Evolutionary conservation across 768 basidiomycete species (phyloP).

Genomic region (Boletus tylopilopsis): DNA sequence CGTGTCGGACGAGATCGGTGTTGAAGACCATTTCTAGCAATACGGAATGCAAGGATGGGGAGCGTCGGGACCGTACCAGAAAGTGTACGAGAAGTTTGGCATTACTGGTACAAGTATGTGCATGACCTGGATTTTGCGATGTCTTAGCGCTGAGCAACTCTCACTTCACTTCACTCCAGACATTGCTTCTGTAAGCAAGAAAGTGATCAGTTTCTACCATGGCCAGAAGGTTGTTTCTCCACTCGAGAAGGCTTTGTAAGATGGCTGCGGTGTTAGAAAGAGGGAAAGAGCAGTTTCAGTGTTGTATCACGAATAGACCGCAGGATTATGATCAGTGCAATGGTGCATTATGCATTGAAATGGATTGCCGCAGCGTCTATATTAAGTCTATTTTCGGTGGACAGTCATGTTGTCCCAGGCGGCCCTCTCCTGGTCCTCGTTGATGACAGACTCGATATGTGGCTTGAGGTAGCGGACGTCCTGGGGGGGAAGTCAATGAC

Average conservation of each 20-base stretch:
- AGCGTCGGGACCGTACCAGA: slow-evolving; percentile 83
- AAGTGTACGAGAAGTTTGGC: slow-evolving; percentile 90
- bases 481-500: slow-evolving; percentile 39
- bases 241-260: slow-evolving; percentile 64
- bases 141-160: neutral
- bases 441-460: slow-evolving; percentile 65
- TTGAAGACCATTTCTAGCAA: slow-evolving; percentile 42
- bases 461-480: slow-evolving; percentile 88
- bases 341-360: slow-evolving; percentile 15
- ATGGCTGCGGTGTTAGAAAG: neutral
- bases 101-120: slow-evolving; percentile 70
- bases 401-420: slow-evolving; percentile 81
- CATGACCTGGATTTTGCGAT: neutral
- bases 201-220: slow-evolving; percentile 84
- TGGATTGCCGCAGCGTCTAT: slow-evolving; percentile 24
- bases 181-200: slow-evolving; percentile 79
- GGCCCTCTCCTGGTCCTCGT: slow-evolving; percentile 73
- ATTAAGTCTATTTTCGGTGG: slow-evolving; percentile 54
- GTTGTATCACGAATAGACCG: slow-evolving; percentile 14
- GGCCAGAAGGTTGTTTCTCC: slow-evolving; percentile 72
- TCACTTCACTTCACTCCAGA: slow-evolving; percentile 37
- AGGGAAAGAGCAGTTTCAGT: slow-evolving; percentile 3
- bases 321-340: neutral
- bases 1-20: neutral
- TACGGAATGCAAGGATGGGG: slow-evolving; percentile 77